These are phyloP conservation scores for Acorus gramineus DNA, from an alignment of 106 monocot species.

Conservation along the genomic window DNA sequence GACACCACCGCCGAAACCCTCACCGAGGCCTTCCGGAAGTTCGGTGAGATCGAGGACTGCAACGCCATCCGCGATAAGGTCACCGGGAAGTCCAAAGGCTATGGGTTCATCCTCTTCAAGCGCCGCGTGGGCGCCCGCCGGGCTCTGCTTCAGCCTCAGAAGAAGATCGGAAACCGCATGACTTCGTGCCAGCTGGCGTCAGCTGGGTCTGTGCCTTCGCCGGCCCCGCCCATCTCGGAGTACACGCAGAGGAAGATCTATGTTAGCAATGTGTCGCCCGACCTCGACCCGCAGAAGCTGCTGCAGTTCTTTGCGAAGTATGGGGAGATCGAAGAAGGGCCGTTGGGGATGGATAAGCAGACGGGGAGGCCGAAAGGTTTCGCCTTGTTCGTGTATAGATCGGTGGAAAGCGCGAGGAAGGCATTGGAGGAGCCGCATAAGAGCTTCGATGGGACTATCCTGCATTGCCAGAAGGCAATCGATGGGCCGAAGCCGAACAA, in stretches of 20 bases:
- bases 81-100: constrained; percentile 84
- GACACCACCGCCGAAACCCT: constrained; percentile 55
- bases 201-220: constrained; percentile 25
- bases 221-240: constrained; percentile 35
- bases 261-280: constrained; percentile 69
- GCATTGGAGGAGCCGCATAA: constrained; percentile 84
- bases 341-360: constrained; percentile 65
- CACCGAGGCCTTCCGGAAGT: constrained; percentile 27
- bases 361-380: constrained; percentile 79
- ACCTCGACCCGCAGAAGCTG: constrained; percentile 51
- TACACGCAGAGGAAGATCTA: constrained; percentile 81
- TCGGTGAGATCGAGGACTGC: constrained; percentile 77
- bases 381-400: constrained; percentile 66
- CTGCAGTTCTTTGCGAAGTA: constrained; percentile 61
- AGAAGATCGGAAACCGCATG: constrained; percentile 65
- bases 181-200: constrained; percentile 86
- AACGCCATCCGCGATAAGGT: constrained; percentile 56
- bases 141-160: constrained; percentile 67
- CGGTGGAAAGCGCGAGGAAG: constrained; percentile 56
- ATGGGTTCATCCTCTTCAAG: constrained; percentile 87
- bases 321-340: constrained; percentile 92
- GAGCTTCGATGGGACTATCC: constrained; percentile 61
- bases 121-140: constrained; percentile 33
- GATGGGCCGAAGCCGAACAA: constrained; percentile 67
- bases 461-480: constrained; percentile 81